Conservation (phyloP, 805 yeast genomes). For the Kuraishia cidri region DNA sequence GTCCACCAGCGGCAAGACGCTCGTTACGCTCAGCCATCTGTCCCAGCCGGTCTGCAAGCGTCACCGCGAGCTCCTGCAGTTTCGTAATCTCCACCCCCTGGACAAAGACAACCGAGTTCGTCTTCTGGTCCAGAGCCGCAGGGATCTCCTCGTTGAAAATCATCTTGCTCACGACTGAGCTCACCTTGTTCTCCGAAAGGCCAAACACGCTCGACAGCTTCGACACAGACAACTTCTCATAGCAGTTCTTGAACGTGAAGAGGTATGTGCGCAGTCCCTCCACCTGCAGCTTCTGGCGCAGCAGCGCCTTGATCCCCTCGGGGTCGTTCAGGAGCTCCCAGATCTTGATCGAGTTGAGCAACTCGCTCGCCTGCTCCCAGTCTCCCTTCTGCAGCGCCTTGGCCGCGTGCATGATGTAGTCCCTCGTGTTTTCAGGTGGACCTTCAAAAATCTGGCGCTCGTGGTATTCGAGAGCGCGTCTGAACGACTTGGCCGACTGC, state of each 20-base stretch:
- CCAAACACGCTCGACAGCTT: slow-evolving; percentile 63
- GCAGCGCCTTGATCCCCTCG: slow-evolving; percentile 59
- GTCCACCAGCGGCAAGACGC: slow-evolving; percentile 72
- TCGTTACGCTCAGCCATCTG: slow-evolving; percentile 80
- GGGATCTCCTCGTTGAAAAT: slow-evolving; percentile 69
- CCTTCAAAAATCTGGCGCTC: slow-evolving; percentile 95
- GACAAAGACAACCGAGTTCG: slow-evolving; percentile 55
- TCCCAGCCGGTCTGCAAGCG: slow-evolving; percentile 73
- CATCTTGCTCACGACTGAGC: slow-evolving; percentile 63
- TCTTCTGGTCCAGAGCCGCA: slow-evolving; percentile 65
- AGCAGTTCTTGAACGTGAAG: slow-evolving; percentile 72
- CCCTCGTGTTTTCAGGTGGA: slow-evolving; percentile 95
- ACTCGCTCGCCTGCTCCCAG: slow-evolving; percentile 71
- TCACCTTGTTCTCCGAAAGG: slow-evolving; percentile 44
- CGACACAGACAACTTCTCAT: slow-evolving; percentile 61
- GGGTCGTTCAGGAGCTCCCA: slow-evolving; percentile 78
- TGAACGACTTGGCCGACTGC: slow-evolving; percentile 67
- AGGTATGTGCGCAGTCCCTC: slow-evolving; percentile 93
- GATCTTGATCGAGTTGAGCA: slow-evolving; percentile 68
- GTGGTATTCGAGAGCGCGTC: slow-evolving; percentile 84
- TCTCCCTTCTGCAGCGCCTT: slow-evolving; percentile 81
- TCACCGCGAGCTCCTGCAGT: slow-evolving; percentile 81
- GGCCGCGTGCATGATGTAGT: slow-evolving; percentile 88
- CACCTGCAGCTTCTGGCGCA: slow-evolving; percentile 70
- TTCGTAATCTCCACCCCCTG: slow-evolving; percentile 75